Percentiles rank a stretch among this genome's conserved stretches.
phyloP scores from a whole-genome alignment of 495 filamentous ascomycete species.

The Filosporella fistucella region DNA sequence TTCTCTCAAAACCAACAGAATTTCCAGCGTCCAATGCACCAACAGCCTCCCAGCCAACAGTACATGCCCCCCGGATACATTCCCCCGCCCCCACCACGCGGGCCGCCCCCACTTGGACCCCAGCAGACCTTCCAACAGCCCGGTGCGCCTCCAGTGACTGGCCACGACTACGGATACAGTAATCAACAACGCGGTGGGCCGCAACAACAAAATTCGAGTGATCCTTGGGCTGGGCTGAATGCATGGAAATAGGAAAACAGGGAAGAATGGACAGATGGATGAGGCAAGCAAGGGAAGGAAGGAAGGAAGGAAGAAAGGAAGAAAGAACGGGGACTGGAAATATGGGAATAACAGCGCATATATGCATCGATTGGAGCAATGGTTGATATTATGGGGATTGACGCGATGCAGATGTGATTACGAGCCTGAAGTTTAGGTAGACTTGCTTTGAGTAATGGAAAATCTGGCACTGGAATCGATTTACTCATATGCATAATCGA shows the following conservation, averaged over 20 bases:
- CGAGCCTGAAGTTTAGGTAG: no score
- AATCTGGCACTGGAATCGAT: no score
- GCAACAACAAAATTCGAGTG: conserved; percentile 34
- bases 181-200: conserved; percentile 31
- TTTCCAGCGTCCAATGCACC: conserved; percentile 49
- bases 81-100: conserved; percentile 85
- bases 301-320: no score
- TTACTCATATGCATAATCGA: no score
- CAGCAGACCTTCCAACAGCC: conserved; percentile 62
- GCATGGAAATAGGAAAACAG: conserved; percentile 91
- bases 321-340: no score
- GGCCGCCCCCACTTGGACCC: conserved; percentile 68
- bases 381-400: no score
- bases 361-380: no score
- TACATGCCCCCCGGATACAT: conserved; percentile 76
- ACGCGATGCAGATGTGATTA: no score
- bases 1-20: conserved; percentile 29
- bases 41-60: conserved; percentile 31
- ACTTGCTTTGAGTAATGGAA: no score
- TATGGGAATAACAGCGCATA: no score
- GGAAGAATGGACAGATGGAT: no score
- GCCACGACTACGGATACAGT: conserved; percentile 19
- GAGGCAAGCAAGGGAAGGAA: not conserved
- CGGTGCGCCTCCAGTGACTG: conserved; percentile 35
- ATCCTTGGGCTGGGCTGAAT: conserved; percentile 85